phyloP scores from a whole-genome alignment of 345 rosid genomes.

The Syzygium oleosum region DNA sequence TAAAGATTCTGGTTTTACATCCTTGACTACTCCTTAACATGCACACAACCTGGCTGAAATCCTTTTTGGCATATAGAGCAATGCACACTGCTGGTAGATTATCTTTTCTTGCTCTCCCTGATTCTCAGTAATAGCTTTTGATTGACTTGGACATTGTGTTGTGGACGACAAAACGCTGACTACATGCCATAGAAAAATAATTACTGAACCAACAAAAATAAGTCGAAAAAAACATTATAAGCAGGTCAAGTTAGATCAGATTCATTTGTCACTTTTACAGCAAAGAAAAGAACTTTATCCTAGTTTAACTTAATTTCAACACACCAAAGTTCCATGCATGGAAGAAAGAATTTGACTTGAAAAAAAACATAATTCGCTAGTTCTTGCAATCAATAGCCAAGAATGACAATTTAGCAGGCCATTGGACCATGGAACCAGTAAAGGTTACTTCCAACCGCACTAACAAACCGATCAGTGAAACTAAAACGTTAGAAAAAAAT shows the following conservation, averaged over 20 bases:
- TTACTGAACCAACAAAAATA: background rate
- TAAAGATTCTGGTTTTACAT: too few species aligned
- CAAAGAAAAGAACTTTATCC: background rate
- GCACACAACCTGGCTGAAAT: too few species aligned
- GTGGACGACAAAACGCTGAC: conserved; percentile 84
- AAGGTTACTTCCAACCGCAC: background rate
- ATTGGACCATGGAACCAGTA: background rate
- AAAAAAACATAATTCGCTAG: too few species aligned
- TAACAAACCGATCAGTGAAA: background rate
- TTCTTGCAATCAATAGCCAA: background rate
- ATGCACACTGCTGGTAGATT: conserved; percentile 30
- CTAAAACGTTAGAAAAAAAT: background rate
- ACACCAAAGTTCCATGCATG: background rate
- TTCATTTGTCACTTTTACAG: background rate
- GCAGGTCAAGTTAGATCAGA: background rate
- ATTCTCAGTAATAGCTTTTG: conserved; percentile 92
- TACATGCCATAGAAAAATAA: background rate
- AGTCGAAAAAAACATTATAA: background rate
- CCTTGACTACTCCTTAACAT: too few species aligned
- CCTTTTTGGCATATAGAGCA: too few species aligned
- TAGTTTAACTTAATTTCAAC: background rate
- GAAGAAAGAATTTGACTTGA: background rate
- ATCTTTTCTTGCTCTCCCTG: conserved; percentile 89
- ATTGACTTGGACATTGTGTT: conserved; percentile 82
- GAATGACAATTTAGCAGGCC: background rate